Evolutionary conservation across 495 filamentous ascomycete genomes (phyloP).

Genomic region (Penicillium desertorum): DNA sequence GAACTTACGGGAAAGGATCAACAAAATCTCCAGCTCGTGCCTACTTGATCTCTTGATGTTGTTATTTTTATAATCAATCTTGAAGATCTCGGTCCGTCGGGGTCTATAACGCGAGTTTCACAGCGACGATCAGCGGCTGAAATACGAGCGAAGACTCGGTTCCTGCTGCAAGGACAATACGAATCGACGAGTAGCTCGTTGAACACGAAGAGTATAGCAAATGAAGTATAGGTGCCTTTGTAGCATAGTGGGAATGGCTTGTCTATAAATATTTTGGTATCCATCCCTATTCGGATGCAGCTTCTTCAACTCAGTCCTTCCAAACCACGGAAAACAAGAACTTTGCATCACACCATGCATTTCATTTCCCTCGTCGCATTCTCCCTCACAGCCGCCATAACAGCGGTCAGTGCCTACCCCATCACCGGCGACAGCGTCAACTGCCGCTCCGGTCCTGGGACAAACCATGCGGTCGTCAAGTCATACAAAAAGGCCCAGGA

Average conservation of each 20-base stretch:
- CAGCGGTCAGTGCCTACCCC: constrained; percentile 18
- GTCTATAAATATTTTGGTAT: not conserved
- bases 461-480: constrained; percentile 15
- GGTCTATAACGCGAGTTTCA: not conserved
- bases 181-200: not conserved
- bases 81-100: not conserved
- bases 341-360: no score
- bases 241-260: not conserved
- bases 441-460: constrained; percentile 22
- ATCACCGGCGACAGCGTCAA: constrained; percentile 15
- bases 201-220: not conserved
- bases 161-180: not conserved
- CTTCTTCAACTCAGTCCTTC: not conserved
- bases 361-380: constrained; percentile 13
- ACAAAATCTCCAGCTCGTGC: not conserved
- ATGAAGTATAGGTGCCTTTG: no score
- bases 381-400: constrained; percentile 7
- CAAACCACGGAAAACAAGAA: not conserved
- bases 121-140: no score
- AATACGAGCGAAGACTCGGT: constrained; percentile 1
- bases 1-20: constrained; percentile 10
- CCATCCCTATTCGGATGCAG: not conserved
- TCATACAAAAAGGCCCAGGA: constrained; percentile 17
- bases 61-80: not conserved
- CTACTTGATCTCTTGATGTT: not conserved